Evolutionary conservation across 768 basidiomycete genomes (phyloP), one percentile per base, ranked within the genome.

Genomic region (Mrakia gelida): DNA sequence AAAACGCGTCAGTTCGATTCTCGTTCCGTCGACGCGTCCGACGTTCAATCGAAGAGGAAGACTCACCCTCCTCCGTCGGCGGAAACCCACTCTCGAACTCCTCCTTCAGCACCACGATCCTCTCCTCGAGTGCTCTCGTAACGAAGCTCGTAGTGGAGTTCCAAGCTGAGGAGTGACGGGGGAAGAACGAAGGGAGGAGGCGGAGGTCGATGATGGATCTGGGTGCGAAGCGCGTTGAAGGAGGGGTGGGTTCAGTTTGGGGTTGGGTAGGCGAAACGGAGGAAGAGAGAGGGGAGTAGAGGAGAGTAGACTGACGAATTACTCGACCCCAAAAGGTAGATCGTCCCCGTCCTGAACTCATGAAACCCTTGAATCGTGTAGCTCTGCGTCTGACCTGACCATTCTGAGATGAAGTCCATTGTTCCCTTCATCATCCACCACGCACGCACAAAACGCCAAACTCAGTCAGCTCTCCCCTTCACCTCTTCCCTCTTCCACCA

Each of bases 111-210:
- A 28, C 61, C n/a, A 34, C 52, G 38, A 45, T 62, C 43, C 61
- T 63, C 61, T 65, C 62, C 41, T n/a, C 62, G 18, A 75, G 21
- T 3, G 61, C 61, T n/a, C 73, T 43, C 6, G 43, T 43, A 34
- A 75, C 61, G 43, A 75, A 75, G 3, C 73, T 15, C 13, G 43
- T 45, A 8, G 63, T 63, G 15, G 61, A 63, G 30, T 41, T 62
- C 34, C 61, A 38, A 26, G 43, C 65, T 2, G 10, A 2, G 0
- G 45, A 67, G 11, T 28, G 32, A 8, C 45, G 63, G 15, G 65
- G 26, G 32, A 75, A 75, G 49, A 75, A 52, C 4, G 26, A 45
- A n/a, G 75, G 75, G 8, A 75, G 75, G 16, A 41, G 61, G 34
- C 63, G 65, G 4, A 75, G 23, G 49, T 67, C 75, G 28, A 56